Evolutionary conservation across 2,329 filamentous ascomycete species (phyloP).

Genomic region (Aspergillus awamori): DNA sequence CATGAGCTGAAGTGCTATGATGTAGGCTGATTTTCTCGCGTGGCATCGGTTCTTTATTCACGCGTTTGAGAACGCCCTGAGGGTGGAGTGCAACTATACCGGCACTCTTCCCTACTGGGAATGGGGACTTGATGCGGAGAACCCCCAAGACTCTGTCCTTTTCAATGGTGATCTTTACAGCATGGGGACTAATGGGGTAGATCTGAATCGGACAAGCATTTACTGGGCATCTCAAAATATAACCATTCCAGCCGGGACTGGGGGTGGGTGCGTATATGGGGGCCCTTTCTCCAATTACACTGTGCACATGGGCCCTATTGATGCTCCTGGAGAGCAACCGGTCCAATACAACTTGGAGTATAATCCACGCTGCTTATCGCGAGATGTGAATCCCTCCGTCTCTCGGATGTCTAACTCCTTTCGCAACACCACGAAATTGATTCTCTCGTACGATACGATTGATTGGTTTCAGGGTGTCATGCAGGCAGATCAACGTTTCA

Average conservation of each 20-base stretch:
- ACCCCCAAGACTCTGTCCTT: neutral
- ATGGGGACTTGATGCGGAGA: constrained; percentile 5
- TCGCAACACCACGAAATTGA: constrained; percentile 4
- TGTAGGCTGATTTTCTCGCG: constrained; percentile 8
- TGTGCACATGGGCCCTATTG: constrained; percentile 10
- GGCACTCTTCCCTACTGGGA: constrained; percentile 14
- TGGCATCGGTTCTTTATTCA: constrained; percentile 15
- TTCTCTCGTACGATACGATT: constrained; percentile 10
- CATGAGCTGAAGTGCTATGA: neutral
- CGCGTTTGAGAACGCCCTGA: constrained; percentile 7
- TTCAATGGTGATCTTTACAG: constrained; percentile 13
- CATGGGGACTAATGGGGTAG: constrained; percentile 4
- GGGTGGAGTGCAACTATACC: constrained; percentile 8
- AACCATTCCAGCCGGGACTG: neutral
- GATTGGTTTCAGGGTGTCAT: constrained; percentile 9
- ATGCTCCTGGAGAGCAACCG: neutral
- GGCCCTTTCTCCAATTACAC: constrained; percentile 15
- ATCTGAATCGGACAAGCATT: neutral
- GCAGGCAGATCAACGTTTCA: neutral
- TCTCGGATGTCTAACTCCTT: neutral
- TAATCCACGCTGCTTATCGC: constrained; percentile 11
- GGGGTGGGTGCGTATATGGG: constrained; percentile 9
- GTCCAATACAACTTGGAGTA: constrained; percentile 7
- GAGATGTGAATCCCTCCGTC: constrained; percentile 5
- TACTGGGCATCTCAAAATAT: neutral